A percentile compares a stretch with the other conserved stretches of the same genome.
Conservation (phyloP, 1,284 basidiomycete genomes). For the Grifola frondosa region DNA sequence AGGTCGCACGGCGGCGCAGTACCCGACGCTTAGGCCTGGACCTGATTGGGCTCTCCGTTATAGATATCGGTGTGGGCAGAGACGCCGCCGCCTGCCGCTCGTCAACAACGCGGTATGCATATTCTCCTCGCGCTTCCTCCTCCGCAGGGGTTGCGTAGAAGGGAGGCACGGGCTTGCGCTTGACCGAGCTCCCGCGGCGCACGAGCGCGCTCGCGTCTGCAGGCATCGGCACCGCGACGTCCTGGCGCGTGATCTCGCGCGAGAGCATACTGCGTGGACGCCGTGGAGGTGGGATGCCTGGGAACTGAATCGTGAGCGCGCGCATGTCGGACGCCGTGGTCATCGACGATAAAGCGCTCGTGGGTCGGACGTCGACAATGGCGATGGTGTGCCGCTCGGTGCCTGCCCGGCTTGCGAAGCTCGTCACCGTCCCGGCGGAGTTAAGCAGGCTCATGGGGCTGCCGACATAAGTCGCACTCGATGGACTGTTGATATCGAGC, state of each 20-base stretch:
- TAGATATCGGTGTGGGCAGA: constrained; percentile 17
- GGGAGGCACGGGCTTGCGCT: constrained; percentile 14
- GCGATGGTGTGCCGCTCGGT: too few relatives aligned
- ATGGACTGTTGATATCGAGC: constrained; percentile 3
- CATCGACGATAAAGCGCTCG: constrained; percentile 12
- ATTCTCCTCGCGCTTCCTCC: too few relatives aligned
- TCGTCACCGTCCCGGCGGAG: constrained; percentile 4
- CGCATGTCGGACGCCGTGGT: constrained; percentile 40
- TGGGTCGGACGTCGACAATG: too few relatives aligned
- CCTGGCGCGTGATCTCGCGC: constrained; percentile 11
- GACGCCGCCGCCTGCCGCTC: constrained; percentile 11
- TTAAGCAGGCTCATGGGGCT: constrained; percentile 3
- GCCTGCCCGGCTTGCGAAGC: too few relatives aligned
- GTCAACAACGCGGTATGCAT: background rate
- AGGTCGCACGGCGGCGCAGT: constrained; percentile 5
- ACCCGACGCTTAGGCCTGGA: constrained; percentile 9
- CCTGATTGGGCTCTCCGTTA: background rate
- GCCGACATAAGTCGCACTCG: constrained; percentile 10
- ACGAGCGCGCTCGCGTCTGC: background rate
- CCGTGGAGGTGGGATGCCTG: constrained; percentile 32
- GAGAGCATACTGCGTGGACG: constrained; percentile 18
- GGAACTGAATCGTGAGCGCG: constrained; percentile 53
- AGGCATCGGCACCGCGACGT: constrained; percentile 3
- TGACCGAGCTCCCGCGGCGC: constrained; percentile 7
- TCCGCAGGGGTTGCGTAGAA: constrained; percentile 1